Conservation (phyloP, 108 stramenopile species). For the Nitzschia putrida region DNA sequence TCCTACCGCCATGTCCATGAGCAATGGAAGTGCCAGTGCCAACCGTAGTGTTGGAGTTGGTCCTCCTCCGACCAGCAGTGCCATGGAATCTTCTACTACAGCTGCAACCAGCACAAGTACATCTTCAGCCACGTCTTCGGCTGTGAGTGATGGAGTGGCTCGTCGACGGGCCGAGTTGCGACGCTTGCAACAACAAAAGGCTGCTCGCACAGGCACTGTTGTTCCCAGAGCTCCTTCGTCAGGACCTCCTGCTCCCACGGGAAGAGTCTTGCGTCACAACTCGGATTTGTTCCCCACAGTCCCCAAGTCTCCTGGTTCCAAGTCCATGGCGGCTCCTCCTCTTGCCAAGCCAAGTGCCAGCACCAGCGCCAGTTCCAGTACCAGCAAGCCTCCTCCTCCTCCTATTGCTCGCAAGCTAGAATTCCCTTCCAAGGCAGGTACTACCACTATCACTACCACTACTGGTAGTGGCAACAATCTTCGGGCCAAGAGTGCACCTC, state of each 20-base stretch:
- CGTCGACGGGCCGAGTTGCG: conserved; percentile 61
- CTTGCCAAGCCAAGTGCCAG: conserved; percentile 18
- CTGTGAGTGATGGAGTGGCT: conserved; percentile 54
- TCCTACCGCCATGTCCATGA: conserved; percentile 11
- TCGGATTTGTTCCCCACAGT: conserved; percentile 34
- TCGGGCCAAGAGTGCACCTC: conserved; percentile 36
- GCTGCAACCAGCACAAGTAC: too few relatives aligned
- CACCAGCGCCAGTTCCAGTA: not conserved
- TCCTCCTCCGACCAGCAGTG: too few relatives aligned
- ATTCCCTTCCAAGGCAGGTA: conserved; percentile 17
- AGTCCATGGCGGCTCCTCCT: conserved; percentile 9
- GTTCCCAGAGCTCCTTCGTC: conserved; percentile 1
- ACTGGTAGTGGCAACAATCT: not conserved
- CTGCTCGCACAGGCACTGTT: not conserved
- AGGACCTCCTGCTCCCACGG: conserved; percentile 5
- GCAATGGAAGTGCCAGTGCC: not conserved
- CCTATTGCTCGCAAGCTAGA: conserved; percentile 32
- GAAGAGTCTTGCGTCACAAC: not conserved
- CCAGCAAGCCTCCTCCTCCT: conserved; percentile 9
- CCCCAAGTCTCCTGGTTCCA: conserved; percentile 18
- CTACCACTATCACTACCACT: conserved; percentile 3
- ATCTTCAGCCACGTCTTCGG: not conserved
- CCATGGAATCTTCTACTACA: too few relatives aligned
- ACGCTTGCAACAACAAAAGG: conserved; percentile 46
- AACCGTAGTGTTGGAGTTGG: too few relatives aligned